phyloP scores from a whole-genome alignment of 306 rosid species.

The Oxytropis ochrocephala region DNA sequence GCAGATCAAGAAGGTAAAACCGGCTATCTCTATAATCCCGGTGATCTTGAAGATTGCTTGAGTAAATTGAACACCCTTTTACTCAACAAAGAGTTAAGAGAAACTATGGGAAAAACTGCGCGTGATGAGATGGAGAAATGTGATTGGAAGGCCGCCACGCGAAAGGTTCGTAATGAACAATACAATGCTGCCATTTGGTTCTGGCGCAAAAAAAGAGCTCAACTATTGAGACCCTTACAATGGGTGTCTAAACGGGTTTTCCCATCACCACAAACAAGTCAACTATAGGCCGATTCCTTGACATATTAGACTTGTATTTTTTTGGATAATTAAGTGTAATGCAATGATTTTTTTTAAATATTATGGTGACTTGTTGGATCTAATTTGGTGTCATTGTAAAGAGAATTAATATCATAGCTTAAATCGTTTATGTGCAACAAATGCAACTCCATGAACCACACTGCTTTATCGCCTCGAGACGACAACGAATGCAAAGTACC shows the following conservation, averaged over 20 bases:
- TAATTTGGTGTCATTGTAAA: conserved; percentile 12
- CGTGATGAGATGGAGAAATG: conserved; percentile 86
- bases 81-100: conserved; percentile 56
- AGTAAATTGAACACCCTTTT: conserved; percentile 68
- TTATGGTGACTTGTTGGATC: conserved; percentile 9
- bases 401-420: background rate
- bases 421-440: background rate
- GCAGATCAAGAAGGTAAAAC: conserved; percentile 79
- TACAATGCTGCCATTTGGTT: conserved; percentile 96
- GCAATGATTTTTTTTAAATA: conserved; percentile 31
- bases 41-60: conserved; percentile 78
- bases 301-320: conserved; percentile 6
- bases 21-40: conserved; percentile 62
- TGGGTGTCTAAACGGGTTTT: conserved; percentile 67
- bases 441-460: too few relatives aligned
- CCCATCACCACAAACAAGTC: conserved; percentile 53
- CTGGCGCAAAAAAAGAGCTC: conserved; percentile 88
- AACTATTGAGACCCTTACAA: conserved; percentile 60
- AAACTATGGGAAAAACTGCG: conserved; percentile 70
- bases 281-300: conserved; percentile 25
- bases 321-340: conserved; percentile 25
- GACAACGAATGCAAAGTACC: too few relatives aligned
- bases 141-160: conserved; percentile 93
- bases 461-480: too few relatives aligned
- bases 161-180: conserved; percentile 68